Base-by-base conservation (phyloP, 371 early-diverging fungal genomes). In the Apophysomyces ossiformis region DNA sequence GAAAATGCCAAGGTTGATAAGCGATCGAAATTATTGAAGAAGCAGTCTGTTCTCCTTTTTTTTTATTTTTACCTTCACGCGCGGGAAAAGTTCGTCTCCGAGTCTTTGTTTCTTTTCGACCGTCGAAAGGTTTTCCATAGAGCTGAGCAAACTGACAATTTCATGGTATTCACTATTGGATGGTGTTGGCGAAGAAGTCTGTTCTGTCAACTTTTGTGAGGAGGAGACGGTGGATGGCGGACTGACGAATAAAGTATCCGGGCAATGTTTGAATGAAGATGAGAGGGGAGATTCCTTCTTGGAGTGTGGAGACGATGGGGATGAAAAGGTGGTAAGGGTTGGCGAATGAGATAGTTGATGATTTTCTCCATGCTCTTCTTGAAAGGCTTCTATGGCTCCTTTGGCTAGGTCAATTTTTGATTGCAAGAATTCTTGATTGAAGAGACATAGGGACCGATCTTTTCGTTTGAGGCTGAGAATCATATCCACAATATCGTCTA, bases 401-500 rank as follows among this genome's bases (percentile, higher is more conserved):
- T 73, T 75, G 2, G 85, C 85, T 38, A 70, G 66, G 18, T 73
- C 43, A 3, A 85, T 76, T 60, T 76, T 82, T 5, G 69, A 68
- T 37, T 66, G 65, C 37, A 85, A 64, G 61, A 77, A 77, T 9
- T 69, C 76, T 4, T 60, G 69, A 57, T 85, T 85, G 47, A 85
- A 85, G 8, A 82, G 58, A 61, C 85, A 85, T 4, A 78, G 46
- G 0, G 83, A 74, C 12, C 79, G 66, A 16, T 85, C 85, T 56
- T 79, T 83, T 36, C 72, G 73, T 45, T 74, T 83, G 41, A 85
- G 69, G 1, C 82, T 79, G 21, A 85, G 58, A 13, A 85, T 43
- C 72, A 85, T 71, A 7, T 80, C 80, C 2, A 79, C 81, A 50
- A 85, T 80, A 56, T 83, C 85, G 1, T 76, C 69, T 1, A 66